Evolutionary conservation across 2,329 filamentous ascomycete genomes (phyloP).

Genomic region (Aspergillus novofumigatus): DNA sequence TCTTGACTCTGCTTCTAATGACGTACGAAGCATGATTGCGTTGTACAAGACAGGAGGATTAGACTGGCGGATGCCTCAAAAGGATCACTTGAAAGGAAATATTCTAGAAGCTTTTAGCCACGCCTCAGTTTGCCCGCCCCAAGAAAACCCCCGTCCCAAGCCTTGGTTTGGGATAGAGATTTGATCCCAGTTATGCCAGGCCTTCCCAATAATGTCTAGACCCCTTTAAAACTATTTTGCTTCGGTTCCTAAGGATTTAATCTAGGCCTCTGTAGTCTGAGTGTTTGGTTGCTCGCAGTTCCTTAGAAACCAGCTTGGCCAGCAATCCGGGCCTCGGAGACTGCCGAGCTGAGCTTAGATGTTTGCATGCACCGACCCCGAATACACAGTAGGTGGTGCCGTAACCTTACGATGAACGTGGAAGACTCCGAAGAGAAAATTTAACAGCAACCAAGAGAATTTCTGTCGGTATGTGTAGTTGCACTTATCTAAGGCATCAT

Average conservation of each 20-base stretch:
- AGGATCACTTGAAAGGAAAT: not conserved
- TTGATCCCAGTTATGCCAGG: not conserved
- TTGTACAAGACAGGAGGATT: not conserved
- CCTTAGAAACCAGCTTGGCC: not conserved
- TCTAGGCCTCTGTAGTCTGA: too few relatives aligned
- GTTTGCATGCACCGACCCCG: too few relatives aligned
- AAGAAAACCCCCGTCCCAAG: not conserved
- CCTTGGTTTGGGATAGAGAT: not conserved
- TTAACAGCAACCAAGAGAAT: not conserved
- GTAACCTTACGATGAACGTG: not conserved
- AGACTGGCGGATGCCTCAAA: not conserved
- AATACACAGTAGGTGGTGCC: not conserved
- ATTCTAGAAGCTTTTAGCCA: not conserved
- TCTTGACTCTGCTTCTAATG: not conserved
- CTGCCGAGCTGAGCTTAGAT: not conserved
- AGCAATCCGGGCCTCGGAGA: not conserved
- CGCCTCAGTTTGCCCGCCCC: not conserved
- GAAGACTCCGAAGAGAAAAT: not conserved
- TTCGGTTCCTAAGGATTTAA: not conserved
- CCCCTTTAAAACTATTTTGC: not conserved
- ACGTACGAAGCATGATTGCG: not conserved
- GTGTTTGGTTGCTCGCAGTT: not conserved
- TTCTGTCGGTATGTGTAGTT: not conserved
- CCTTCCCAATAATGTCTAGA: too few relatives aligned
- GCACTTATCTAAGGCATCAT: too few relatives aligned